phyloP scores from a whole-genome alignment of 148 eudicot genomes.

The Persicaria maculosa region DNA sequence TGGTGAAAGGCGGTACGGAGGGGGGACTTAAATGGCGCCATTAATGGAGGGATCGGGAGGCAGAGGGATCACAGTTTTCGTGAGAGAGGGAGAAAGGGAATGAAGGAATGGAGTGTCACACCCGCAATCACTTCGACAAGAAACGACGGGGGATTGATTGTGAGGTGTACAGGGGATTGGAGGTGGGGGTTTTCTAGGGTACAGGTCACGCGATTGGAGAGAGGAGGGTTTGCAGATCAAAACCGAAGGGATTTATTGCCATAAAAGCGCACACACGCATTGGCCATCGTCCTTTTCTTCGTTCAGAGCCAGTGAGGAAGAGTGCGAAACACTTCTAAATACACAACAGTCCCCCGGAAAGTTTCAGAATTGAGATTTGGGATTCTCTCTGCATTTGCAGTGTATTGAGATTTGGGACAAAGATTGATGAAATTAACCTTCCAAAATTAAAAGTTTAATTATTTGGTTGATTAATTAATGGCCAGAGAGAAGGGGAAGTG shows the following conservation, averaged over 20 bases:
- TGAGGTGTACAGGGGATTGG: neutral
- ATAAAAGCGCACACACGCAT: neutral
- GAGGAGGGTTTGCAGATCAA: neutral
- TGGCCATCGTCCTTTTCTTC: neutral
- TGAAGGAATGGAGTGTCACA: neutral
- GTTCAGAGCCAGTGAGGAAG: neutral
- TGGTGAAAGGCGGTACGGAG: neutral
- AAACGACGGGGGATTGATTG: neutral
- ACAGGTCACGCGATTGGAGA: neutral
- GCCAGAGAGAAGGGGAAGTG: no score
- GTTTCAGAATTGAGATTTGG: neutral
- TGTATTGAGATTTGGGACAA: no score
- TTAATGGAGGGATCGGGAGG: neutral
- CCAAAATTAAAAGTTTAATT: no score
- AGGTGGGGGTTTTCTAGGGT: neutral
- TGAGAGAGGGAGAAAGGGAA: neutral
- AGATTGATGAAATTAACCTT: no score
- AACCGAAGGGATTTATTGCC: conserved; percentile 1
- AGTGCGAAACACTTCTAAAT: neutral
- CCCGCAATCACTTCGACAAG: neutral
- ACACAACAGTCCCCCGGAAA: no score
- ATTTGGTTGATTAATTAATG: no score
- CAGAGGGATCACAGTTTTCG: conserved; percentile 8
- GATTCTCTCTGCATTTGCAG: neutral
- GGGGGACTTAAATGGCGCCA: neutral